These are phyloP conservation scores for Leucosporidium scottii DNA, from an alignment of 768 basidiomycete genomes.

Conservation along the genomic window DNA sequence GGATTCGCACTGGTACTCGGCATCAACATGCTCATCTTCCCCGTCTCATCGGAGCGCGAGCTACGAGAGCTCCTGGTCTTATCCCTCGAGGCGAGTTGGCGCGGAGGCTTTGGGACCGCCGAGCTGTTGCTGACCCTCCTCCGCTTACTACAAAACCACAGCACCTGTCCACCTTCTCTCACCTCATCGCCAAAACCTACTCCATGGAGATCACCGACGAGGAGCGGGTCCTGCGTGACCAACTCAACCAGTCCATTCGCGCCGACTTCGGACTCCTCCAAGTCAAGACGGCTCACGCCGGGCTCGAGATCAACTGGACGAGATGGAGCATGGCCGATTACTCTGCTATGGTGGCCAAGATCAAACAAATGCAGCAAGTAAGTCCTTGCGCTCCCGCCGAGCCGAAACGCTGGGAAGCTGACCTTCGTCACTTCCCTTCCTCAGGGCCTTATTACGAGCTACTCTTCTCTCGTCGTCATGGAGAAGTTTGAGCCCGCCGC, in stretches of 20 bases:
- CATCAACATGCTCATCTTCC: constrained; percentile 39
- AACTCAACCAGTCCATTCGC: constrained; percentile 36
- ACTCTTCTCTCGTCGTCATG: constrained; percentile 3
- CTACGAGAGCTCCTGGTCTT: constrained; percentile 38
- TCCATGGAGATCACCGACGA: constrained; percentile 38
- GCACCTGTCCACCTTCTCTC: constrained; percentile 5
- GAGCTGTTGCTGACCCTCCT: not conserved
- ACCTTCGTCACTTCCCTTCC: not conserved
- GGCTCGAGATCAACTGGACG: constrained; percentile 40
- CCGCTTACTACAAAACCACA: constrained; percentile 19
- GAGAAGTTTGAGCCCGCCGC: constrained; percentile 13
- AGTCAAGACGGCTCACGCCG: not conserved
- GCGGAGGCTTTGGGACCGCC: constrained; percentile 7
- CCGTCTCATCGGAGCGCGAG: constrained; percentile 38
- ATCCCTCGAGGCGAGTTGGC: constrained; percentile 37
- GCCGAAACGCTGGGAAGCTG: not conserved
- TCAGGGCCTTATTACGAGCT: not conserved
- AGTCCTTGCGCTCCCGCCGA: too few relatives aligned
- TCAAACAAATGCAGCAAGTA: constrained; percentile 23
- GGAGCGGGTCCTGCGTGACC: constrained; percentile 37
- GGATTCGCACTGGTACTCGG: constrained; percentile 38
- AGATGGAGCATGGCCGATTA: constrained; percentile 37
- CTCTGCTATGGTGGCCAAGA: constrained; percentile 1
- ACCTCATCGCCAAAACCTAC: constrained; percentile 36
- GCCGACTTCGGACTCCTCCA: constrained; percentile 40